These are phyloP conservation scores for Eimeria acervulina DNA, from an alignment of 169 alveolate genomes.

Conservation along the genomic window DNA sequence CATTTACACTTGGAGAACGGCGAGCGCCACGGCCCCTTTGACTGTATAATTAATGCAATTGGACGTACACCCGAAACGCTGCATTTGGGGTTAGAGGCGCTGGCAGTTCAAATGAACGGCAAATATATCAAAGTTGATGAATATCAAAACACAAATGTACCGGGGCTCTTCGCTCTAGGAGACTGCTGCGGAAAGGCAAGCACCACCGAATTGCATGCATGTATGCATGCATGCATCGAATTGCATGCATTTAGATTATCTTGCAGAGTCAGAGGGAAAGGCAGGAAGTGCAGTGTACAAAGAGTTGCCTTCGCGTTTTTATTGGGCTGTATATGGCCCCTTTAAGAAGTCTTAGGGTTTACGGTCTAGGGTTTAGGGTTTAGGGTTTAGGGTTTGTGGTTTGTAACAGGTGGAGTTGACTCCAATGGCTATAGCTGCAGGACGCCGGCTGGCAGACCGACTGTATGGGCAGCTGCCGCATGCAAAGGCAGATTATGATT, in stretches of 20 bases:
- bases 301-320: background rate
- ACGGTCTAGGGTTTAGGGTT: background rate
- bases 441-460: too few relatives aligned
- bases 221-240: background rate
- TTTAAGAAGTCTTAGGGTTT: background rate
- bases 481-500: too few relatives aligned
- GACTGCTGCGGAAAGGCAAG: slow-evolving; percentile 86
- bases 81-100: background rate
- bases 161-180: slow-evolving; percentile 89
- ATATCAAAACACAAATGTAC: slow-evolving; percentile 88
- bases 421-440: background rate
- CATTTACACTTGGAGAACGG: slow-evolving; percentile 48
- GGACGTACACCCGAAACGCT: slow-evolving; percentile 89
- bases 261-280: slow-evolving; percentile 8
- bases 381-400: background rate
- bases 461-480: background rate
- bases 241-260: background rate
- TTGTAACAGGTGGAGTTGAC: background rate
- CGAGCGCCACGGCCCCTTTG: slow-evolving; percentile 82
- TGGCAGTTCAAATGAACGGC: slow-evolving; percentile 82
- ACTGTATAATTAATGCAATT: slow-evolving; percentile 90
- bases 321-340: background rate
- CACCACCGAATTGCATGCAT: background rate
- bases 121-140: slow-evolving; percentile 90
- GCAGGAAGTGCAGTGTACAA: slow-evolving; percentile 1